Base-by-base conservation (phyloP, 2,329 filamentous ascomycete species). In the Neofusicoccum cordaticola region DNA sequence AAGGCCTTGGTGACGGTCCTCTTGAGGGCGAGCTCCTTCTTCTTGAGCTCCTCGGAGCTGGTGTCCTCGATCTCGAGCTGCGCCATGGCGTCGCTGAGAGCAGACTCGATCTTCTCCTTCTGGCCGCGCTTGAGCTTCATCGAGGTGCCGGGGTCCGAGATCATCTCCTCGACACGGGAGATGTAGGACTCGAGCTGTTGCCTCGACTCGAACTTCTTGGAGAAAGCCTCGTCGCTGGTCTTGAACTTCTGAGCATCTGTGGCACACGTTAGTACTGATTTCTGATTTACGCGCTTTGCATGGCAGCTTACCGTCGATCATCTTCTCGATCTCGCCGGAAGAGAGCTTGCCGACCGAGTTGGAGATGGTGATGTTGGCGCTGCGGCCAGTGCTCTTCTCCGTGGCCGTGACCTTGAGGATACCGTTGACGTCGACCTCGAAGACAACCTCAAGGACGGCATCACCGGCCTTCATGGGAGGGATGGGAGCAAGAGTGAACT, bases 141-240 rank as follows among this genome's bases (percentile, higher is more conserved):
- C 69, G 92, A 95, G 83, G 97, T 90, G 51, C 90, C 92, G 66
- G 95, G 95, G 85, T 99, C 95, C 51, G 92, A 96, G 80, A 98
- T 88, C 76, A 99, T 97, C 86, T 99, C 95, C 88, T 99, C 95
- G 69, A 98, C 94, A 79, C 94, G 92, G 79, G 91, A 90, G 81
- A 99, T 97, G 88, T 99, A 99, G 60, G 92, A 94, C 87, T 99
- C 95, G 71, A 99, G 91, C 85, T 97, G 93, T 86, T 99, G 95
- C 85, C 96, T 93, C 69, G 95, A 91, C 88, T 99, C 95, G 81
- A 98, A 97, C 80, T 91, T 91, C 92, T 98, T 98, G 89, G 90
- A 96, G 88, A 98, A 99, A 69, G 93, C 94, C 82, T 98, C 94
- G 74, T 99, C 95, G 82, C 88, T 93, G 82, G 84, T 87, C 92